Conservation (phyloP, 306 rosid genomes). For the Gastrolobium villosum region DNA sequence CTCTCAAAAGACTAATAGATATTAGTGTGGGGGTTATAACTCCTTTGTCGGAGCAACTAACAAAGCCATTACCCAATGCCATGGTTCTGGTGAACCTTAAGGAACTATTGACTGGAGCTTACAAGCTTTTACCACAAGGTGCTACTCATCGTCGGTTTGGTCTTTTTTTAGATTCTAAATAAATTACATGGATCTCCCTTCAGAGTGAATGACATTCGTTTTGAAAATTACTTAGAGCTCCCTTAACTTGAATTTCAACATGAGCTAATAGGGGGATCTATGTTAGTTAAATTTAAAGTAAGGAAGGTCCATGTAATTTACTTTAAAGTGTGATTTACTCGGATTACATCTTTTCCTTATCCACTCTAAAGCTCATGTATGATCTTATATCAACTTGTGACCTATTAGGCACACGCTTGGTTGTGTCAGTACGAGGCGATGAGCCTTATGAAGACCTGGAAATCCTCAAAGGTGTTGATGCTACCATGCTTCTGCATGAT, state of each 20-base stretch:
- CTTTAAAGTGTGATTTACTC: neutral
- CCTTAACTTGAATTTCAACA: conserved; percentile 21
- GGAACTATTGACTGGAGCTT: conserved; percentile 86
- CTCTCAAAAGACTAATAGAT: conserved; percentile 90
- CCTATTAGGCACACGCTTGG: conserved; percentile 86
- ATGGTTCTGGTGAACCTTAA: conserved; percentile 88
- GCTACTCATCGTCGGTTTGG: conserved; percentile 27
- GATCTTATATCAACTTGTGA: conserved; percentile 37
- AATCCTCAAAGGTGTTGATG: conserved; percentile 77
- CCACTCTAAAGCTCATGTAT: conserved; percentile 15
- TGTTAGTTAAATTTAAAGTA: neutral
- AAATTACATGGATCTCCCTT: conserved; percentile 34
- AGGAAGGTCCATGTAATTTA: neutral
- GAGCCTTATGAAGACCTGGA: conserved; percentile 84
- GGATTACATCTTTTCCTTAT: conserved; percentile 28
- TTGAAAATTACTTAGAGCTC: conserved; percentile 3
- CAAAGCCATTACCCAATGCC: conserved; percentile 94
- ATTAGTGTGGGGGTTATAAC: conserved; percentile 90
- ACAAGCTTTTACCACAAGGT: conserved; percentile 98
- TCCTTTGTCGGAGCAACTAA: conserved; percentile 95
- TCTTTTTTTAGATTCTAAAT: conserved; percentile 22
- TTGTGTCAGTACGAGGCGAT: conserved; percentile 86
- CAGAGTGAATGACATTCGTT: conserved; percentile 36
- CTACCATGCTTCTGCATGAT: conserved; percentile 90
- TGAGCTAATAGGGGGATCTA: conserved; percentile 14